Evolutionary conservation across 345 rosid species (phyloP), one percentile per base, ranked within the genome.

Genomic region (Limnanthes douglasii): DNA sequence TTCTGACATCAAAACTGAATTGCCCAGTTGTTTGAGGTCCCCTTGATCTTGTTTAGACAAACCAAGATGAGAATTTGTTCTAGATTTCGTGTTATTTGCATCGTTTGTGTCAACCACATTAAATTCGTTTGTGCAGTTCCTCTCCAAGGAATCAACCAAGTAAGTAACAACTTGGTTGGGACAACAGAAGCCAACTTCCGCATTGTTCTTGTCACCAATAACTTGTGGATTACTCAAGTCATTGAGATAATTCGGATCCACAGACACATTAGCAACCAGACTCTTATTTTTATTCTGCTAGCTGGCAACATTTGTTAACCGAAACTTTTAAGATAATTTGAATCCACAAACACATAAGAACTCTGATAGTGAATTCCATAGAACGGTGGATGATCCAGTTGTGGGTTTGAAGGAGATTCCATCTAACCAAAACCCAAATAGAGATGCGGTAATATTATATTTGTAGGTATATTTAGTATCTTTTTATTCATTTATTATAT

Each of bases 351-450:
- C 12, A 11, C 11, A 23, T 45, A 22, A 8, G 20, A 26, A 14
- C 20, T 36, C 59, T n/a, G n/a, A n/a, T n/a, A n/a, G n/a, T n/a
- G n/a, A n/a, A n/a, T n/a, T n/a, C n/a, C n/a, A n/a, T n/a, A n/a
- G n/a, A n/a, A n/a, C n/a, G n/a, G n/a, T n/a, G n/a, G n/a, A n/a
- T n/a, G n/a, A n/a, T n/a, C n/a, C n/a, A n/a, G n/a, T n/a, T n/a
- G n/a, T n/a, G n/a, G n/a, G n/a, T n/a, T n/a, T n/a, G n/a, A n/a
- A n/a, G n/a, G n/a, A n/a, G n/a, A n/a, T n/a, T n/a, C n/a, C n/a
- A n/a, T n/a, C n/a, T n/a, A n/a, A n/a, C n/a, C n/a, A n/a, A 22
- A 57, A 71, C 71, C 85, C 62, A 36, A 30, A 49, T 37, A 39
- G 10, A 33, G 35, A 35, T 44, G 43, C 34, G 16, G 63, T 41